These are phyloP conservation scores for Aspergillus coremiiformis DNA, from an alignment of 495 filamentous ascomycete species.

Conservation along the genomic window DNA sequence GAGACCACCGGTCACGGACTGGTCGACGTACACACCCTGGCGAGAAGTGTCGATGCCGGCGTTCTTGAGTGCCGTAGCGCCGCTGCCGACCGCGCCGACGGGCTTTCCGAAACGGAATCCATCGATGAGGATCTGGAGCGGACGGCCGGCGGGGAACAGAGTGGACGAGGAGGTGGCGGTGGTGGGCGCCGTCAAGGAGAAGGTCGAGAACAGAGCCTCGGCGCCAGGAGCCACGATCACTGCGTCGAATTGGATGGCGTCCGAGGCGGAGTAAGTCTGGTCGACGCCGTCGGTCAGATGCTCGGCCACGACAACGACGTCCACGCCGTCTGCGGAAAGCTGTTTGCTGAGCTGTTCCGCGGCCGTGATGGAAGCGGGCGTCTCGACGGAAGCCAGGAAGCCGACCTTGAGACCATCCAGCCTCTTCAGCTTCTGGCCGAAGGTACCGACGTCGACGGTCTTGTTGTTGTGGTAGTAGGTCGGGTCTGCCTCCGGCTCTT, in stretches of 20 bases:
- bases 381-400: conserved; percentile 48
- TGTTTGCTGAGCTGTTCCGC: conserved; percentile 40
- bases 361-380: conserved; percentile 33
- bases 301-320: conserved; percentile 58
- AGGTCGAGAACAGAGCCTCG: conserved; percentile 42
- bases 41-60: conserved; percentile 31
- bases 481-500: conserved; percentile 49
- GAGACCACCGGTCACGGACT: conserved; percentile 28
- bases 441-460: conserved; percentile 55
- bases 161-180: conserved; percentile 31
- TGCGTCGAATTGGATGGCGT: conserved; percentile 66
- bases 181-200: conserved; percentile 16
- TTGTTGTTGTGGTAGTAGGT: conserved; percentile 66
- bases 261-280: conserved; percentile 62
- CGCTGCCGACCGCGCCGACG: conserved; percentile 53
- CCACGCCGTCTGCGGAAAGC: conserved; percentile 43
- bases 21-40: conserved; percentile 47
- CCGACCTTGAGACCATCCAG: conserved; percentile 61
- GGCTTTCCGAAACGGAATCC: conserved; percentile 70
- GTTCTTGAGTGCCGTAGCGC: conserved; percentile 31
- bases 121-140: conserved; percentile 55
- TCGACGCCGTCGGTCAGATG: conserved; percentile 47
- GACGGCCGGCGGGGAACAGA: conserved; percentile 58
- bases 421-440: conserved; percentile 48
- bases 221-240: conserved; percentile 55